phyloP scores from a whole-genome alignment of 495 filamentous ascomycete species.

The Elaphomyces granulatus region DNA sequence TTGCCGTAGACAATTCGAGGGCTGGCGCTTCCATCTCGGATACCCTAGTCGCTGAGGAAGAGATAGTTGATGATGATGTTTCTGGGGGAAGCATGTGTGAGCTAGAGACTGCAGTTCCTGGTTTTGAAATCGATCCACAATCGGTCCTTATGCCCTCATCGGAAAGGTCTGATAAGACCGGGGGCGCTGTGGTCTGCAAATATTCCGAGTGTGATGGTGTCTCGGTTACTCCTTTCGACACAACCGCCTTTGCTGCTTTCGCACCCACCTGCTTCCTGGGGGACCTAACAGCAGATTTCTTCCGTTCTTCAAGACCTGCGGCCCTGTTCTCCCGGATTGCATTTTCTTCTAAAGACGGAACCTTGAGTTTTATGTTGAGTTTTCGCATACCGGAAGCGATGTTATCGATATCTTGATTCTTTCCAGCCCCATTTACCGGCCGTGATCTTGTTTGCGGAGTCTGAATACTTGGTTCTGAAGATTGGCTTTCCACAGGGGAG shows the following conservation, averaged over 20 bases:
- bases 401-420: conserved; percentile 45
- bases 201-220: not conserved
- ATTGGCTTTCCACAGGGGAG: conserved; percentile 6
- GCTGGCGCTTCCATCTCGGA: not conserved
- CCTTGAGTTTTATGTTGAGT: conserved; percentile 52
- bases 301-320: conserved; percentile 23
- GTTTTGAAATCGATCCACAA: not conserved
- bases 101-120: not conserved
- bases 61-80: not conserved
- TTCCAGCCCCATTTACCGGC: conserved; percentile 5
- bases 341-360: conserved; percentile 56
- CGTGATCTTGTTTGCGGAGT: not conserved
- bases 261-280: conserved; percentile 11
- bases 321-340: conserved; percentile 40
- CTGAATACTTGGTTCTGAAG: not conserved
- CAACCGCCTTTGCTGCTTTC: not conserved
- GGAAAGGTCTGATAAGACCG: not conserved
- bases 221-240: not conserved
- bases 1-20: not conserved
- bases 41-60: not conserved
- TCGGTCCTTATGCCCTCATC: not conserved
- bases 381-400: conserved; percentile 56
- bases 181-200: not conserved
- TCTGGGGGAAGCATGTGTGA: not conserved
- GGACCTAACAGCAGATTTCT: conserved; percentile 7